Conservation (phyloP, 2,329 filamentous ascomycete genomes). For the Zymoseptoria ardabiliae region DNA sequence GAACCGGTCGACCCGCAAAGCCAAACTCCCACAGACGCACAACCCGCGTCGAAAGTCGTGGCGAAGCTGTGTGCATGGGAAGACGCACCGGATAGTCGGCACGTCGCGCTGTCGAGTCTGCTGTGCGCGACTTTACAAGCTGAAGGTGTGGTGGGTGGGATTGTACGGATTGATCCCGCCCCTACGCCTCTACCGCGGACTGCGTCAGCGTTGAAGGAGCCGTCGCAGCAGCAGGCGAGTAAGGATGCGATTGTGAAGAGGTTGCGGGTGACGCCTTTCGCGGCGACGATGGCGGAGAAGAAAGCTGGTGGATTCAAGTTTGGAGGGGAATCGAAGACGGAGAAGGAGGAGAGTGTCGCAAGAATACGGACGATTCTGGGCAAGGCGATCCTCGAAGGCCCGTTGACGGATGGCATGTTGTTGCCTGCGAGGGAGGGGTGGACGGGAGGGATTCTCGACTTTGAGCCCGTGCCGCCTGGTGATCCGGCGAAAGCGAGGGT, state of each 20-base stretch:
- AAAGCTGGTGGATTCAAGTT: constrained; percentile 61
- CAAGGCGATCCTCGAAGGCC: constrained; percentile 66
- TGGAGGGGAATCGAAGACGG: constrained; percentile 76
- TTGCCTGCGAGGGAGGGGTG: constrained; percentile 62
- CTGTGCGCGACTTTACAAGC: constrained; percentile 69
- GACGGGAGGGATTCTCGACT: constrained; percentile 76
- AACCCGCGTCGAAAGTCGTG: constrained; percentile 60
- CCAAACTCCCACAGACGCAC: constrained; percentile 53
- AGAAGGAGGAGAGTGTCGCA: constrained; percentile 68
- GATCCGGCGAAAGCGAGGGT: constrained; percentile 39
- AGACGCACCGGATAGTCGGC: constrained; percentile 74
- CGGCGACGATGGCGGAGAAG: constrained; percentile 47
- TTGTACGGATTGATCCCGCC: constrained; percentile 81
- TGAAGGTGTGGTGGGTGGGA: constrained; percentile 69
- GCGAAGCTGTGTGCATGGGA: constrained; percentile 73
- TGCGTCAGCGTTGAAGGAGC: constrained; percentile 39
- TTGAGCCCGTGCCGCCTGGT: constrained; percentile 54
- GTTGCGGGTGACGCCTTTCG: constrained; percentile 77
- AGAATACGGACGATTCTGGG: constrained; percentile 67
- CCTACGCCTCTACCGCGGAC: constrained; percentile 62
- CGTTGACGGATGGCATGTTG: constrained; percentile 81
- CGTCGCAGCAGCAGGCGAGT: constrained; percentile 27
- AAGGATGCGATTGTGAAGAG: constrained; percentile 50
- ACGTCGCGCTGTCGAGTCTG: constrained; percentile 68
- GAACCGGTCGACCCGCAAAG: constrained; percentile 64